Evolutionary conservation across 2,329 filamentous ascomycete species (phyloP), one percentile per base, ranked within the genome.

Genomic region (Penicillium rolfsii): DNA sequence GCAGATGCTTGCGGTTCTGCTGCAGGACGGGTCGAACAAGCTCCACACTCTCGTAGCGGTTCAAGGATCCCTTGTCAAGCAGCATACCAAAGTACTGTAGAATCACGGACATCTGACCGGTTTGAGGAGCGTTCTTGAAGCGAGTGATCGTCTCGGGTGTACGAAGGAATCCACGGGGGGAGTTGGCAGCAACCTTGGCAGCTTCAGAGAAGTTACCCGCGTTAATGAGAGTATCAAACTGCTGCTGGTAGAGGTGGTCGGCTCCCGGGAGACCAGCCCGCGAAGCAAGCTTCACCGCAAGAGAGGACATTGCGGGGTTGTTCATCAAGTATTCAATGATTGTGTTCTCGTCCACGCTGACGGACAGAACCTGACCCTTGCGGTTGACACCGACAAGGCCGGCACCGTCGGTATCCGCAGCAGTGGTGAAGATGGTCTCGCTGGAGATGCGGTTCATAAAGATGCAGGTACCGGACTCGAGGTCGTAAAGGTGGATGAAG

Each of bases 361-460:
- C 95, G 59, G 93, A 92, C 64, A 99, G 85, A 50, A 98, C 93
- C 80, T 99, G 95, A 65, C 95, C 96, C 82, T 97, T 97, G 73
- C 96, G 89, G 82, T 99, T 99, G 76, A 99, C 94, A 70, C 92
- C 93, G 56, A 99, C 86, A 64, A 99, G 90, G 70, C 96, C 96
- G 49, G 89, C 87, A 19, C 92, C 96, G 24, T 93, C 89, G 57
- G 86, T 85, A 76, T 99, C 95, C 38, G 89, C 82, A 50, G 91
- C 90, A 22, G 93, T 97, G 28, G 94, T 96, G 82, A 99, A 99
- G 76, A 99, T 98, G 28, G 95, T 99, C 76, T 99, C 95, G 82
- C 93, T 97, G 36, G 95, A 99, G 73, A 99, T 99, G 71, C 96
- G 90, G 84, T 99, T 99, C 93, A 99, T 96, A 86, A 97, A 99